Conservation (phyloP, 139 green algal species). For the Coelastrella sp. region DNA sequence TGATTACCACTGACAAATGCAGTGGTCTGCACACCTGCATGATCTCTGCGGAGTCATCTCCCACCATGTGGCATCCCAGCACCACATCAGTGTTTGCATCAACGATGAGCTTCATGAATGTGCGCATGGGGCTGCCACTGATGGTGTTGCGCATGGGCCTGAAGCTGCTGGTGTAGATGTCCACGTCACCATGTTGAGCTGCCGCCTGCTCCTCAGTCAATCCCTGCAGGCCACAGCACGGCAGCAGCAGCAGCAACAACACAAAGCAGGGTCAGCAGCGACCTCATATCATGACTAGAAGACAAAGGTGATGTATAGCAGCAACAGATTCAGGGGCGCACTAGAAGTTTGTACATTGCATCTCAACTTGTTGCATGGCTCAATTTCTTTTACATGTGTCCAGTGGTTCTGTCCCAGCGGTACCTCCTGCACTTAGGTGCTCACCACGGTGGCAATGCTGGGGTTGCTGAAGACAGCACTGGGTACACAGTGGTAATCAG, state of each 20-base stretch:
- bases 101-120: slow-evolving; percentile 96
- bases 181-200: slow-evolving; percentile 76
- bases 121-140: slow-evolving; percentile 79
- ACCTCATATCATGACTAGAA: too few species aligned
- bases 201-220: slow-evolving; percentile 91
- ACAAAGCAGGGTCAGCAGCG: not conserved
- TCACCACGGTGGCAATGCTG: slow-evolving; percentile 87
- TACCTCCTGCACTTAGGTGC: not conserved
- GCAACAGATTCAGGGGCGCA: too few species aligned
- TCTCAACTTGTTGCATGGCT: too few species aligned
- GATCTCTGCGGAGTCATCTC: slow-evolving; percentile 93
- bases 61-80: slow-evolving; percentile 96
- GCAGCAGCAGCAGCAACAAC: not conserved
- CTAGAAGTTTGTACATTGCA: too few species aligned
- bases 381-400: too few species aligned
- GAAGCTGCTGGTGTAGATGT: slow-evolving; percentile 95
- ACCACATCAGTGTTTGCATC: slow-evolving; percentile 83
- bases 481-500: slow-evolving; percentile 84
- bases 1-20: not conserved
- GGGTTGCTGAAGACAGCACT: slow-evolving; percentile 91
- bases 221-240: slow-evolving; percentile 61
- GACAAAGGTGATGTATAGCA: too few species aligned
- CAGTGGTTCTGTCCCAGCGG: not conserved
- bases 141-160: slow-evolving; percentile 96
- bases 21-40: slow-evolving; percentile 79